Evolutionary conservation across 2,329 filamentous ascomycete species (phyloP).

Genomic region (Fusarium sp.): DNA sequence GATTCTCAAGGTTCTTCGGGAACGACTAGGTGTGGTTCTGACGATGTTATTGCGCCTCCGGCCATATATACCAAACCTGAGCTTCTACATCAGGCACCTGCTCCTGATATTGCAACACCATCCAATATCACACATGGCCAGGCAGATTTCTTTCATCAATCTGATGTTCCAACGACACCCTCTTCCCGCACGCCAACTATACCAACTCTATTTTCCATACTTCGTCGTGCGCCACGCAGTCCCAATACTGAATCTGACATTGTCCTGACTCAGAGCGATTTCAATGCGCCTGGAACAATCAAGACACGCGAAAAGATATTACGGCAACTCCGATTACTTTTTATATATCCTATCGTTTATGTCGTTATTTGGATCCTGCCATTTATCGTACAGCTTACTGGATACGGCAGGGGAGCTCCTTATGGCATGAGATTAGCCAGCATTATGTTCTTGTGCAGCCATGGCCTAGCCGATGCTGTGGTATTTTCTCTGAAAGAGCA

Average conservation of each 20-base stretch:
- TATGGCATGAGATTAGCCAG: constrained; percentile 69
- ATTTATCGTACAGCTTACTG: constrained; percentile 74
- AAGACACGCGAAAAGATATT: constrained; percentile 70
- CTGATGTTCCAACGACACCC: constrained; percentile 6
- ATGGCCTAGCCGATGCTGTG: constrained; percentile 77
- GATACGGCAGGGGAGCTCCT: constrained; percentile 58
- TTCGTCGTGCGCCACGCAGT: constrained; percentile 37
- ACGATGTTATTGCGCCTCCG: constrained; percentile 16
- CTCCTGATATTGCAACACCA: constrained; percentile 10
- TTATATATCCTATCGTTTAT: constrained; percentile 83
- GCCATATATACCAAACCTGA: constrained; percentile 17
- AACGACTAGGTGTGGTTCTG: constrained; percentile 26
- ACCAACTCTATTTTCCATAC: constrained; percentile 48
- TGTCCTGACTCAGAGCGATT: constrained; percentile 29
- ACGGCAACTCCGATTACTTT: constrained; percentile 78
- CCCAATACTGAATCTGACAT: constrained; percentile 36
- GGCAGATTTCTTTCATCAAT: constrained; percentile 17
- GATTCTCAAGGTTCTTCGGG: constrained; percentile 26
- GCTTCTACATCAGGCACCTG: constrained; percentile 1
- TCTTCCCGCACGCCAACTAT: constrained; percentile 41
- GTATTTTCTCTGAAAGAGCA: constrained; percentile 80
- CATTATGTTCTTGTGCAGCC: constrained; percentile 72
- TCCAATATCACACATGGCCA: constrained; percentile 4
- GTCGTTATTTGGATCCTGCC: constrained; percentile 80
- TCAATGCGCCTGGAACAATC: constrained; percentile 51